Percentiles rank a stretch among this genome's conserved stretches.
Evolutionary conservation across 108 stramenopile genomes (phyloP).

Genomic region (Epithemia pelagica): DNA sequence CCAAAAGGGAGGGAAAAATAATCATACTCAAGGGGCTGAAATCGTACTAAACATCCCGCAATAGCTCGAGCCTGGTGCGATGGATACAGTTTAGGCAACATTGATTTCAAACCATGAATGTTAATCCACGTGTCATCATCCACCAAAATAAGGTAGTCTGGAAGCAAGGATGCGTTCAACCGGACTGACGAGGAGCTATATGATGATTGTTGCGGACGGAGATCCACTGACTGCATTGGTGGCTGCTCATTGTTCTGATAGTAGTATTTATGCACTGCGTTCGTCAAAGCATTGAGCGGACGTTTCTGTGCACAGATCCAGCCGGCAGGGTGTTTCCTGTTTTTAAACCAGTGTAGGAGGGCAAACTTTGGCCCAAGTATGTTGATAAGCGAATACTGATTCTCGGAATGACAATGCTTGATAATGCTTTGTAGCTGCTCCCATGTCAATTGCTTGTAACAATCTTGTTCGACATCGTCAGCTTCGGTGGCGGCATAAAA

Average conservation of each 20-base stretch:
- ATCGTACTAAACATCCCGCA: constrained; percentile 28
- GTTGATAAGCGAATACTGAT: background rate
- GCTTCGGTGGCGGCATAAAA: constrained; percentile 15
- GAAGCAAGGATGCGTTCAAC: constrained; percentile 10
- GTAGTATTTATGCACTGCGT: background rate
- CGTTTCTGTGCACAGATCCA: constrained; percentile 52
- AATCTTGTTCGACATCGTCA: constrained; percentile 14
- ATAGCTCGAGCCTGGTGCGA: background rate
- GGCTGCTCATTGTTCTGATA: no score
- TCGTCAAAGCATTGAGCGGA: constrained; percentile 18
- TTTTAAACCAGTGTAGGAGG: background rate
- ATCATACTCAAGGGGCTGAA: constrained; percentile 9
- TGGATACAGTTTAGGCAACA: constrained; percentile 9
- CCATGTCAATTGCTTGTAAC: background rate
- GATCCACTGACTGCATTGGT: background rate
- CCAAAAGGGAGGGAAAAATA: constrained; percentile 39
- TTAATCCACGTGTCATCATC: constrained; percentile 35
- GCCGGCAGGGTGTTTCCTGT: constrained; percentile 25
- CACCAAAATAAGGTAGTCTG: constrained; percentile 35
- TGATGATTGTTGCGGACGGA: background rate
- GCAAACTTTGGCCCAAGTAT: background rate
- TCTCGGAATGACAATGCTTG: background rate
- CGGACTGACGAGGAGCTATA: background rate
- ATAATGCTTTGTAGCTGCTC: background rate
- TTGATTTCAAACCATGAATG: constrained; percentile 7